Evolutionary conservation across 2,329 filamentous ascomycete species (phyloP).

Genomic region (Sordariomycetes sp.): DNA sequence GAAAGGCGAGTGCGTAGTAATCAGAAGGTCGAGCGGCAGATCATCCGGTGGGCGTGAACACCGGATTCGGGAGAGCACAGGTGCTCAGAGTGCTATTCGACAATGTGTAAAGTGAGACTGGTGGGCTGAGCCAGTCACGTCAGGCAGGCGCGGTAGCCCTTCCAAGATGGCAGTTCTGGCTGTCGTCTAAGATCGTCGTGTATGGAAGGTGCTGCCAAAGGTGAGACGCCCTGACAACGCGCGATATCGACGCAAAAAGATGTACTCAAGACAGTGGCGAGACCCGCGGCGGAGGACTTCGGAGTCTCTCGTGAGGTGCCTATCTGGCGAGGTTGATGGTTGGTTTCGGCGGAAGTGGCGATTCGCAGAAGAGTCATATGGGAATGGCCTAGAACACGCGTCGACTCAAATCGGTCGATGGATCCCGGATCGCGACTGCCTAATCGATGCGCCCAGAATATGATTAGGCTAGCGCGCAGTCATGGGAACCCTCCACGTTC

Average conservation of each 20-base stretch:
- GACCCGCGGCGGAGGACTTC: neutral
- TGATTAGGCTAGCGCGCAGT: neutral
- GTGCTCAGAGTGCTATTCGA: neutral
- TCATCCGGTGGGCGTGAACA: neutral
- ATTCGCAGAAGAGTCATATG: neutral
- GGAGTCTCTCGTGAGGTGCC: neutral
- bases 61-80: neutral
- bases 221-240: neutral
- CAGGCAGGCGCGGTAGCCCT: neutral
- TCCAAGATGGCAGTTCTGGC: neutral
- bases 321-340: neutral
- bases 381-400: neutral
- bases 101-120: neutral
- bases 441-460: neutral
- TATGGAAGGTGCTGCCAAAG: neutral
- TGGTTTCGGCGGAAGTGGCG: neutral
- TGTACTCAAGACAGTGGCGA: neutral
- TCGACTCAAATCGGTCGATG: neutral
- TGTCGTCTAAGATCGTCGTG: neutral
- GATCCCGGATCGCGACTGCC: neutral
- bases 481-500: neutral
- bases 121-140: neutral
- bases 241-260: neutral
- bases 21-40: neutral
- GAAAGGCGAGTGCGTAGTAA: neutral